These are phyloP conservation scores for Kurtzmaniella quercitrusa DNA, from an alignment of 1,139 yeast species.

Conservation along the genomic window DNA sequence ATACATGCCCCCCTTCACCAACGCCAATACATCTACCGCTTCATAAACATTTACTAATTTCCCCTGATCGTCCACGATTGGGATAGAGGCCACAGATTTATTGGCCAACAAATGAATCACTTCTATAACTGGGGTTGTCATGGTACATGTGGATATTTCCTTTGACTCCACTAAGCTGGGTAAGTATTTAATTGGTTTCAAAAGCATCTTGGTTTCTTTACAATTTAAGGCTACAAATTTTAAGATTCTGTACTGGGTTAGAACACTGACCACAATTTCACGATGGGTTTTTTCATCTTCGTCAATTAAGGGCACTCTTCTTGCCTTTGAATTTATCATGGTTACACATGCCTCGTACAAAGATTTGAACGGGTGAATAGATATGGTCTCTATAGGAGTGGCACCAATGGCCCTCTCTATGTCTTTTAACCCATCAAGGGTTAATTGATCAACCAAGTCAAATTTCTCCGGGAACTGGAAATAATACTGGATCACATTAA, in stretches of 20 bases:
- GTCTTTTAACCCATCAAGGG: constrained; percentile 78
- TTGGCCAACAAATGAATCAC: constrained; percentile 81
- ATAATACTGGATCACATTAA: constrained; percentile 92
- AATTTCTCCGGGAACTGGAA: constrained; percentile 87
- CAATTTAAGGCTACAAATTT: constrained; percentile 96
- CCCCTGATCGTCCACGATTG: constrained; percentile 79
- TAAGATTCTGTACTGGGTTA: constrained; percentile 93
- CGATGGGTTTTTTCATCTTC: constrained; percentile 89
- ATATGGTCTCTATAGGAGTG: constrained; percentile 80
- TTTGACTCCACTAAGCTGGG: constrained; percentile 54
- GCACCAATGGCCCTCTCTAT: constrained; percentile 88
- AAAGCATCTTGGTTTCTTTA: constrained; percentile 83
- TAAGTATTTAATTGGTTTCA: constrained; percentile 70
- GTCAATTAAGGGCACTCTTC: constrained; percentile 93
- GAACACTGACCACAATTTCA: constrained; percentile 90
- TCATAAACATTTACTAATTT: constrained; percentile 87
- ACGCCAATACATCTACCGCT: constrained; percentile 89
- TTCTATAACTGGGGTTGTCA: constrained; percentile 92
- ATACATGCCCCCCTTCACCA: constrained; percentile 92
- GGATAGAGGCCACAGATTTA: constrained; percentile 83
- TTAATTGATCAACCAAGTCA: constrained; percentile 82
- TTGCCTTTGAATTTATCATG: constrained; percentile 85
- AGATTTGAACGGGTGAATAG: constrained; percentile 88
- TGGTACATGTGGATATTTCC: constrained; percentile 71
- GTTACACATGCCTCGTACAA: constrained; percentile 90